Percentiles rank a stretch among this genome's conserved stretches.
phyloP scores from a whole-genome alignment of 805 yeast genomes.

The Schwanniomyces sp. region DNA sequence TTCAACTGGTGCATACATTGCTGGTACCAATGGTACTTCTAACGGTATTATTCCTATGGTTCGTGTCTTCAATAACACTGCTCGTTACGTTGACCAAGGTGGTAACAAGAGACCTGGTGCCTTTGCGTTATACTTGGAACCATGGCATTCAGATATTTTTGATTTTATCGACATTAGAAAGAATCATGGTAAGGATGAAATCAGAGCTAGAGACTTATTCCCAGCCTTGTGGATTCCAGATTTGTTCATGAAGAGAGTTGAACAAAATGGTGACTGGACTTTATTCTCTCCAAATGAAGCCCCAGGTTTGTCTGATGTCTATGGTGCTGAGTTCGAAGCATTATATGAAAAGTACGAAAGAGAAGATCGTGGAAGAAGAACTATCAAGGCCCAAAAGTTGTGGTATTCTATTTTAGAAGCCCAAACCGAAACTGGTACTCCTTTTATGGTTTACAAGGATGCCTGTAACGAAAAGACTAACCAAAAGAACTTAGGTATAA shows the following conservation, averaged over 20 bases:
- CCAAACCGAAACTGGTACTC: conserved; percentile 66
- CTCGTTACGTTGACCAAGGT: conserved; percentile 65
- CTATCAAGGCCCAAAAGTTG: conserved; percentile 58
- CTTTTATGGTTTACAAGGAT: conserved; percentile 64
- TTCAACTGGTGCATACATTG: conserved; percentile 59
- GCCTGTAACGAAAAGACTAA: conserved; percentile 59
- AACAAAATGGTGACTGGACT: conserved; percentile 56
- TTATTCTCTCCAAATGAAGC: conserved; percentile 61
- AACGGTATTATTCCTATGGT: conserved; percentile 65
- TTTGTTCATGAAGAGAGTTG: conserved; percentile 61
- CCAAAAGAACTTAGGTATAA: conserved; percentile 60
- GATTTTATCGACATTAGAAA: conserved; percentile 60
- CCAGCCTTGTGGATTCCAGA: conserved; percentile 66
- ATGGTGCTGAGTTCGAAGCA: conserved; percentile 56
- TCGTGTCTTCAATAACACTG: conserved; percentile 62
- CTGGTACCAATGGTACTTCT: conserved; percentile 64
- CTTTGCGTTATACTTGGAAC: conserved; percentile 59
- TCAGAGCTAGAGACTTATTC: conserved; percentile 62
- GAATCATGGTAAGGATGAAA: conserved; percentile 65
- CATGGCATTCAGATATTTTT: conserved; percentile 63
- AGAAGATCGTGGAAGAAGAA: conserved; percentile 49
- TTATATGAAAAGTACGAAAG: conserved; percentile 52
- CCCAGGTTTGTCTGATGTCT: conserved; percentile 53
- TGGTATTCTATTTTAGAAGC: conserved; percentile 63
- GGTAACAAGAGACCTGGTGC: conserved; percentile 69